Evolutionary conservation across 2,329 filamentous ascomycete genomes (phyloP).

Genomic region (Cryphonectria radicalis): DNA sequence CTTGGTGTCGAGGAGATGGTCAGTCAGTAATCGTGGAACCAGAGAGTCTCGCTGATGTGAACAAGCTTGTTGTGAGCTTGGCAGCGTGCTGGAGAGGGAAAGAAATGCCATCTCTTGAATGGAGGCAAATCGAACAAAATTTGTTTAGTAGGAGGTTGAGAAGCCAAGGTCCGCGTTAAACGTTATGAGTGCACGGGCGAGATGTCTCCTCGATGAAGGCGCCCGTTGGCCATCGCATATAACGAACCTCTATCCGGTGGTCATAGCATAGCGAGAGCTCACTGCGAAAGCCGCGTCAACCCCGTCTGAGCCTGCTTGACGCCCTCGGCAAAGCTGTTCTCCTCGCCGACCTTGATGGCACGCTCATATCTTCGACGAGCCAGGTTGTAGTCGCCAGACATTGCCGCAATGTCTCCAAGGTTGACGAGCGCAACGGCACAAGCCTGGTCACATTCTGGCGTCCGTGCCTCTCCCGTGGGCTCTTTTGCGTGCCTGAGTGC

Average conservation of each 20-base stretch:
- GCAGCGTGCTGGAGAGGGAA: background rate
- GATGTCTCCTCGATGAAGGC: background rate
- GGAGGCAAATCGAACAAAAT: background rate
- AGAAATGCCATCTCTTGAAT: background rate
- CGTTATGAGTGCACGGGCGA: background rate
- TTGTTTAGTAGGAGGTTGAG: background rate
- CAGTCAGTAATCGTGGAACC: background rate
- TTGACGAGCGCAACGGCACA: slow-evolving; percentile 87
- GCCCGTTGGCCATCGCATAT: background rate
- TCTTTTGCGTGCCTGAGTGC: slow-evolving; percentile 69
- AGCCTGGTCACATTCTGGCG: slow-evolving; percentile 79
- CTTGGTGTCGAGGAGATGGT: background rate
- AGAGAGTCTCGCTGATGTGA: background rate
- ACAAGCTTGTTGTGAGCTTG: background rate
- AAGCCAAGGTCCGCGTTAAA: background rate
- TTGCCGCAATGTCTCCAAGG: slow-evolving; percentile 80
- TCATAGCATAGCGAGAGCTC: background rate
- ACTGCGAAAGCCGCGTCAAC: slow-evolving; percentile 38
- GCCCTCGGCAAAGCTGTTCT: slow-evolving; percentile 56
- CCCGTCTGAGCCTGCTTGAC: slow-evolving; percentile 57
- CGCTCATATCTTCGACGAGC: slow-evolving; percentile 73
- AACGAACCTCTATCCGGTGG: background rate
- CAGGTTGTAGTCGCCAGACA: slow-evolving; percentile 67
- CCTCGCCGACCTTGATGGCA: slow-evolving; percentile 64
- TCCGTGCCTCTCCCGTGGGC: slow-evolving; percentile 68